These are phyloP conservation scores for Metschnikowia kunwiensis DNA, from an alignment of 805 yeast species.

Conservation along the genomic window DNA sequence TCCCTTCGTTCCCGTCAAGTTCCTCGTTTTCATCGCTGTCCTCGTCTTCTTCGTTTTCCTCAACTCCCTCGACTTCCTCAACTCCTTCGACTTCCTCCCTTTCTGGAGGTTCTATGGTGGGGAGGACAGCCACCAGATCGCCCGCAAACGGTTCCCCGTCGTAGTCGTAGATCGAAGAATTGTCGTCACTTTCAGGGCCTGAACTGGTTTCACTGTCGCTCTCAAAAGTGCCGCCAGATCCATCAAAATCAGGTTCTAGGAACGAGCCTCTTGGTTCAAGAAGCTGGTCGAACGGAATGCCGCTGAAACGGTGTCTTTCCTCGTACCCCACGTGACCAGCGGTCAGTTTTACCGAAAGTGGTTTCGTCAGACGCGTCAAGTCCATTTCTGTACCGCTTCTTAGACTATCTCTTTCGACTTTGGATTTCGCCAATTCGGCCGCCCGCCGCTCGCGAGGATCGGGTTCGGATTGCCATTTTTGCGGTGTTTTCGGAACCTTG, in stretches of 20 bases:
- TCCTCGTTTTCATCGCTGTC: neutral
- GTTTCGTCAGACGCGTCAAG: conserved; percentile 10
- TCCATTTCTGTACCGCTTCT: conserved; percentile 3
- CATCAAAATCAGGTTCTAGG: neutral
- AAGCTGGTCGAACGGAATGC: conserved; percentile 8
- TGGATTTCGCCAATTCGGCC: neutral
- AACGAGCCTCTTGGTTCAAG: conserved; percentile 1
- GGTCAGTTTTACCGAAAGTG: conserved; percentile 5
- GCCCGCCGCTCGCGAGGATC: neutral
- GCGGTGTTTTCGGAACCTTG: conserved; percentile 1
- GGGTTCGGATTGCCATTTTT: conserved; percentile 1
- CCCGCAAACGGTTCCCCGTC: no score
- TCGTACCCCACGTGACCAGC: conserved; percentile 12
- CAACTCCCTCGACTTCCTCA: neutral
- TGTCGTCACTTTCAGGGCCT: no score
- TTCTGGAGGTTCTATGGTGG: no score
- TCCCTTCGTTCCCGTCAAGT: no score
- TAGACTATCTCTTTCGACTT: neutral
- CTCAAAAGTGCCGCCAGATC: neutral
- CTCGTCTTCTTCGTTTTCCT: conserved; percentile 1
- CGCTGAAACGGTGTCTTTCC: conserved; percentile 10
- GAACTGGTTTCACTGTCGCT: neutral
- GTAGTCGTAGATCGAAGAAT: no score
- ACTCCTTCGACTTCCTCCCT: neutral
- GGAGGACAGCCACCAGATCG: no score